Base-by-base conservation (phyloP, 1,284 basidiomycete genomes). In the Rhodofomes roseus region DNA sequence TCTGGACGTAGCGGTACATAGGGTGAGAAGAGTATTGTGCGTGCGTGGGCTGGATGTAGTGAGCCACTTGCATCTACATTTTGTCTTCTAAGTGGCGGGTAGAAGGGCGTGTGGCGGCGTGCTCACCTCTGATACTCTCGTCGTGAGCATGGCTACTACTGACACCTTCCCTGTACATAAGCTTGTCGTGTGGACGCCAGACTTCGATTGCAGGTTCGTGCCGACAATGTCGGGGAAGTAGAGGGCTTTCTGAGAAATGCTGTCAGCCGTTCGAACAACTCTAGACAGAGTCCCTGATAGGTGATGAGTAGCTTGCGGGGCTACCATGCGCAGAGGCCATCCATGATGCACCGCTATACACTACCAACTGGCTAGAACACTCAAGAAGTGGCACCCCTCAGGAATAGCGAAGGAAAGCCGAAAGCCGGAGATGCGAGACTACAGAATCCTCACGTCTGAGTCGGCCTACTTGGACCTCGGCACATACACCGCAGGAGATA, bases 151-250 rank as follows among this genome's bases (percentile, higher is more conserved):
- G 3, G 89, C 79, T 27, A 99, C 79, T 1, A 98, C 76, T 7
- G 89, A 90, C 55, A 97, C 83, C 63, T 87, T 90, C 12, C 89
- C 90, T 37, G 77, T 77, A 57, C 92, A 87, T 66, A 98, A 75
- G 23, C 86, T 81, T 0, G 93, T 90, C 1, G 95, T 98, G 70
- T 95, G 87, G 22, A 82, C 81, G 57, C 80, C 82, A 14, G 74
- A 70, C n/a, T 80, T 75, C 46, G 80, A 78, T 55, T 81, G 79
- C 63, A 90, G 71, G 22, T 85, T 80, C 48, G 84, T 88, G 0
- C 97, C 96, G 1, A 76, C 73, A n/a, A 99, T 84, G 66, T 96
- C 86, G 1, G 96, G 96, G 59, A 98, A 90, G 75, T 93, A 98
- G 1, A 94, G 76, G 8, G 96, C 86, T 87, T 85, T 90, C 93